Percentiles rank a stretch among this genome's conserved stretches.
phyloP scores from a whole-genome alignment of 495 filamentous ascomycete genomes.

The Chaetomium tenue region DNA sequence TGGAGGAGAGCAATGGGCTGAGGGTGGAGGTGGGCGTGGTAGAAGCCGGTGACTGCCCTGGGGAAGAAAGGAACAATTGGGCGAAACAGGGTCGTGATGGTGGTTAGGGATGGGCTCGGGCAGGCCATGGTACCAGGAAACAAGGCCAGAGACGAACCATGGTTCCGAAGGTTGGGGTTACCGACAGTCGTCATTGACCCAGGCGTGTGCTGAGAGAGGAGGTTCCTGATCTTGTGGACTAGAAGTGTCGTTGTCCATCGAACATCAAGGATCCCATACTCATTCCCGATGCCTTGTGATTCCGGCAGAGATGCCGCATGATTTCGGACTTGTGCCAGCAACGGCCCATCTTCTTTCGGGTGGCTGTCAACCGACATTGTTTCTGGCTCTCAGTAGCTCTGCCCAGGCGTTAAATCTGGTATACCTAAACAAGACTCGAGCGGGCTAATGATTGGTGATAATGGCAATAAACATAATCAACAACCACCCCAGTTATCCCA shows the following conservation, averaged over 20 bases:
- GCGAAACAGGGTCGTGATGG: neutral
- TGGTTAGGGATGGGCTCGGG: neutral
- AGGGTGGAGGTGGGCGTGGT: constrained; percentile 9
- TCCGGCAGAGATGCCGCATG: neutral
- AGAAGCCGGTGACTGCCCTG: neutral
- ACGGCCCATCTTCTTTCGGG: neutral
- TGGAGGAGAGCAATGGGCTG: too few relatives aligned
- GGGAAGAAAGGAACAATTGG: neutral
- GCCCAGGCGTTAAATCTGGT: too few relatives aligned
- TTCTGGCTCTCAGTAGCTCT: too few relatives aligned
- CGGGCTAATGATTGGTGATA: too few relatives aligned
- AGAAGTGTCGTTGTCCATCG: neutral
- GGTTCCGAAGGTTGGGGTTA: neutral
- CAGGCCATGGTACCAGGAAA: neutral
- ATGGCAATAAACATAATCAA: too few relatives aligned
- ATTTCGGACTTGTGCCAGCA: neutral
- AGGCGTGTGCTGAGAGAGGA: neutral
- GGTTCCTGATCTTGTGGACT: neutral
- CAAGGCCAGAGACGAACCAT: neutral
- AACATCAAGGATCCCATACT: neutral
- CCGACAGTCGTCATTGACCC: neutral
- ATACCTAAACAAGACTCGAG: too few relatives aligned
- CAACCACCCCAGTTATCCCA: too few relatives aligned
- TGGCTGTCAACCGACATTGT: neutral
- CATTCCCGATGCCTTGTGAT: neutral